These are phyloP conservation scores for Cytospora mali DNA, from an alignment of 2,329 filamentous ascomycete genomes.

Conservation along the genomic window DNA sequence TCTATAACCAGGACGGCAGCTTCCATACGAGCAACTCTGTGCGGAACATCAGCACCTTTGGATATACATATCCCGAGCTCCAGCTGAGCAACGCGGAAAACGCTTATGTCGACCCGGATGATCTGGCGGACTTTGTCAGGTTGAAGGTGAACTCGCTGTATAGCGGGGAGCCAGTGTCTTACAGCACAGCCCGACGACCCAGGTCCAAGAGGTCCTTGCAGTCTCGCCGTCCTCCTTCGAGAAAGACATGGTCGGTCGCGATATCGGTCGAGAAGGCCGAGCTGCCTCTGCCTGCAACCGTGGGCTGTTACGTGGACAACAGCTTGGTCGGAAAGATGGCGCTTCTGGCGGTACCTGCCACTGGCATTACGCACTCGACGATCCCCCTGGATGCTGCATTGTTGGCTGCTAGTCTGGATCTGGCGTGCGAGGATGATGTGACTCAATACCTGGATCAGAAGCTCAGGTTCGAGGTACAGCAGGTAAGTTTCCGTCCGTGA, in stretches of 20 bases:
- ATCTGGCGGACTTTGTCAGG: slow-evolving; percentile 64
- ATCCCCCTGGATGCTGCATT: slow-evolving; percentile 36
- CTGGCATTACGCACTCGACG: slow-evolving; percentile 38
- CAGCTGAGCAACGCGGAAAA: slow-evolving; percentile 36
- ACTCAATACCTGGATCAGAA: slow-evolving; percentile 28
- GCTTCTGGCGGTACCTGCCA: slow-evolving; percentile 42
- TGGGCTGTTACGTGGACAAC: slow-evolving; percentile 40
- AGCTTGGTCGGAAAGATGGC: slow-evolving; percentile 38
- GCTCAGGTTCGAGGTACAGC: slow-evolving; percentile 31
- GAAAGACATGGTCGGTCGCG: slow-evolving; percentile 34
- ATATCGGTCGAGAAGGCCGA: slow-evolving; percentile 42
- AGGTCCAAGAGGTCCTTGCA: background rate
- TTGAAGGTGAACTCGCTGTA: slow-evolving; percentile 59
- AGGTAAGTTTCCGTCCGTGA: slow-evolving; percentile 28
- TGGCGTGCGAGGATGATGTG: slow-evolving; percentile 14
- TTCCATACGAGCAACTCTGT: slow-evolving; percentile 46
- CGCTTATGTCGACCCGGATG: slow-evolving; percentile 54
- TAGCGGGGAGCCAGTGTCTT: slow-evolving; percentile 22
- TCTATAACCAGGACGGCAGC: slow-evolving; percentile 43
- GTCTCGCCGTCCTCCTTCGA: slow-evolving; percentile 32
- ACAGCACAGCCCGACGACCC: background rate
- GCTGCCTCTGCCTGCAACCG: slow-evolving; percentile 41
- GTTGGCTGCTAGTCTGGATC: slow-evolving; percentile 27
- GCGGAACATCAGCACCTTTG: slow-evolving; percentile 36
- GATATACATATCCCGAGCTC: slow-evolving; percentile 42